Conservation (phyloP, 768 basidiomycete genomes). For the Clitopilus hobsonii region DNA sequence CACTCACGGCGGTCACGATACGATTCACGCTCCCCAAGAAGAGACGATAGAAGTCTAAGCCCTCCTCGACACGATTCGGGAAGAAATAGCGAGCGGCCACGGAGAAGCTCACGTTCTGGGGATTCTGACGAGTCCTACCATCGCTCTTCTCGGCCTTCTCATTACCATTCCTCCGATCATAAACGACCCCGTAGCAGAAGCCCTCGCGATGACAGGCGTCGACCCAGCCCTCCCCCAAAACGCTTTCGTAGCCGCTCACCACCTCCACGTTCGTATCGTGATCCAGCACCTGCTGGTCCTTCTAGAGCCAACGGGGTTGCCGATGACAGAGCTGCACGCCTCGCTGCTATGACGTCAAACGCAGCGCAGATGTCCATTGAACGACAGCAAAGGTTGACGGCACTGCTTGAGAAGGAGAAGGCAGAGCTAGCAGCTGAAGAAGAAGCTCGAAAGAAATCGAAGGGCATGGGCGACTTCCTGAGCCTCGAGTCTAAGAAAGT, state of each 20-base stretch:
- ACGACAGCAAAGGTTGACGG: constrained; percentile 66
- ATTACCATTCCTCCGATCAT: constrained; percentile 22
- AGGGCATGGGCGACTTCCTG: constrained; percentile 78
- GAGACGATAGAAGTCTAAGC: constrained; percentile 24
- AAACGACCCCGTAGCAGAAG: constrained; percentile 37
- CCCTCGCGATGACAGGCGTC: constrained; percentile 20
- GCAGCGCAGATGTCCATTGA: constrained; percentile 65
- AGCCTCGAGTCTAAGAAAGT: constrained; percentile 81
- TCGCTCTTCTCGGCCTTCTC: constrained; percentile 20
- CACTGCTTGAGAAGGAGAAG: constrained; percentile 71
- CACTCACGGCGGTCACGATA: constrained; percentile 15
- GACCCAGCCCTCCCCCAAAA: constrained; percentile 31
- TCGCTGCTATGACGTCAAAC: constrained; percentile 83
- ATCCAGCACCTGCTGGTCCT: constrained; percentile 16
- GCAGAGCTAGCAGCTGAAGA: constrained; percentile 74
- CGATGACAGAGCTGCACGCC: constrained; percentile 72
- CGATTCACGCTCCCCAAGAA: constrained; percentile 20
- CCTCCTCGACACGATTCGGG: constrained; percentile 27
- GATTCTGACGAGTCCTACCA: constrained; percentile 43
- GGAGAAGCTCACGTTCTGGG: constrained; percentile 44
- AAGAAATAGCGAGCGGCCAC: constrained; percentile 21
- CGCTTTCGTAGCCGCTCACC: constrained; percentile 47
- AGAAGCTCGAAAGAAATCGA: constrained; percentile 59
- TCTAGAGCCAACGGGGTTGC: constrained; percentile 9
- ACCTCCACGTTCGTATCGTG: constrained; percentile 13